Evolutionary conservation across 164 flowering plant genomes (phyloP).

Genomic region (Stephania yunnanensis): DNA sequence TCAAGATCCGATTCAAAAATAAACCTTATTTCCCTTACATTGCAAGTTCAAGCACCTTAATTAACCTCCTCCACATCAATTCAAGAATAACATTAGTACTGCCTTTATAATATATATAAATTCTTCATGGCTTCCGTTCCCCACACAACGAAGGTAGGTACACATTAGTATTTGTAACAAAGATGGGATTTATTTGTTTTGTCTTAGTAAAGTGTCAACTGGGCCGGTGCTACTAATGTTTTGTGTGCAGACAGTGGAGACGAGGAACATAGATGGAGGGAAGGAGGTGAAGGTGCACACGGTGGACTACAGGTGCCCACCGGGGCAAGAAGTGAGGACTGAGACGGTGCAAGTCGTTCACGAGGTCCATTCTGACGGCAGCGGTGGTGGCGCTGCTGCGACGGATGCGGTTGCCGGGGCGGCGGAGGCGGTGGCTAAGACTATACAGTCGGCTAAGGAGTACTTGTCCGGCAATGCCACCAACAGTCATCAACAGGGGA

Average conservation of each 20-base stretch:
- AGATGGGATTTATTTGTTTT: too few species aligned
- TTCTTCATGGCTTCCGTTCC: background rate
- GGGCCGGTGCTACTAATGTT: too few species aligned
- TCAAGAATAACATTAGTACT: too few species aligned
- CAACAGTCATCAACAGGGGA: background rate
- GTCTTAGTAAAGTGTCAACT: background rate
- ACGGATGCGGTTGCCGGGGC: constrained; percentile 6
- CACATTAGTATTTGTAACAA: background rate
- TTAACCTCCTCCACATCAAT: too few species aligned
- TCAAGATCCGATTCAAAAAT: too few species aligned
- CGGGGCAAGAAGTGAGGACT: constrained; percentile 22
- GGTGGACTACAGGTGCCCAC: constrained; percentile 27
- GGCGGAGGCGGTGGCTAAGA: constrained; percentile 17
- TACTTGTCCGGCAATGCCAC: constrained; percentile 16
- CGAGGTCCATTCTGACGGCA: constrained; percentile 3
- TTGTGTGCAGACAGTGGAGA: background rate
- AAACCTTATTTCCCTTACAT: too few species aligned
- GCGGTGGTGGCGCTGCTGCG: background rate
- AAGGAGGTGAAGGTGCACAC: constrained; percentile 28
- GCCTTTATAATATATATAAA: too few species aligned
- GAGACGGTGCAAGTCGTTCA: constrained; percentile 33
- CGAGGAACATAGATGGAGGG: background rate
- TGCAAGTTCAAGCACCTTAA: too few species aligned
- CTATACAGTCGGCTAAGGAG: constrained; percentile 34
- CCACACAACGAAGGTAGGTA: background rate